These are phyloP conservation scores for Hygrophoropsis aurantiaca DNA, from an alignment of 768 basidiomycete genomes.

Conservation along the genomic window DNA sequence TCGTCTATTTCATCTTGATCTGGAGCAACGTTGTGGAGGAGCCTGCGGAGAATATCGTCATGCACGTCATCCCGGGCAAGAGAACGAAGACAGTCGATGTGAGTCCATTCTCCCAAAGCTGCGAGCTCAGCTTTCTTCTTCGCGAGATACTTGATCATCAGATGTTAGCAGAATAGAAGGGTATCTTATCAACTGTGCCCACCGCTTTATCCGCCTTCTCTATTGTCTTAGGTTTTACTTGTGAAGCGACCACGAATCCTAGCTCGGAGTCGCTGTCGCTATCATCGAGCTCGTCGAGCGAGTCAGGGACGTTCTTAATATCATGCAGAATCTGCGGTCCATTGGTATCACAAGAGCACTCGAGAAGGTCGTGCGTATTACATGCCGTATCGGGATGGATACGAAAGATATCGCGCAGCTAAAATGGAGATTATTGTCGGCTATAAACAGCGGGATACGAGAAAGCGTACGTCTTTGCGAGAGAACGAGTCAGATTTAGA, in stretches of 20 bases:
- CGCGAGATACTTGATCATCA: slow-evolving; percentile 50
- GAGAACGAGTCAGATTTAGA: slow-evolving; percentile 86
- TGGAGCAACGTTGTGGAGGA: slow-evolving; percentile 29
- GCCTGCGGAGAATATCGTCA: slow-evolving; percentile 61
- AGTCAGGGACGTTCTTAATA: slow-evolving; percentile 7
- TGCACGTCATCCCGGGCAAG: slow-evolving; percentile 50
- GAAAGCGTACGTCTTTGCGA: slow-evolving; percentile 70
- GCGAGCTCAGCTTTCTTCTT: slow-evolving; percentile 71
- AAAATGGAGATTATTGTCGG: slow-evolving; percentile 5
- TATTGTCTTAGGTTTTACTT: slow-evolving; percentile 46
- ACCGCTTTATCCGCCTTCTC: slow-evolving; percentile 57
- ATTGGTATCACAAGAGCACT: slow-evolving; percentile 62
- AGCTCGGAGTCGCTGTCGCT: slow-evolving; percentile 29
- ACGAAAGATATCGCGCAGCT: slow-evolving; percentile 94
- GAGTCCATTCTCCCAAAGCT: slow-evolving; percentile 79
- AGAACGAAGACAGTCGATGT: slow-evolving; percentile 68
- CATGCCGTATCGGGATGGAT: slow-evolving; percentile 76
- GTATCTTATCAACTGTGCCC: slow-evolving; percentile 15
- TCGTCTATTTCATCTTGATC: slow-evolving; percentile 12
- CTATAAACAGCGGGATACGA: slow-evolving; percentile 1
- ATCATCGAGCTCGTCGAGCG: slow-evolving; percentile 22
- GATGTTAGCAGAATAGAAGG: background rate
- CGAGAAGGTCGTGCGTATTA: slow-evolving; percentile 91
- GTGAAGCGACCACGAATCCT: slow-evolving; percentile 68
- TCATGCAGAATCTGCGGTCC: slow-evolving; percentile 2